Evolutionary conservation across 2,329 filamentous ascomycete species (phyloP), one percentile per base, ranked within the genome.

Genomic region (Aspergillus cejpii): DNA sequence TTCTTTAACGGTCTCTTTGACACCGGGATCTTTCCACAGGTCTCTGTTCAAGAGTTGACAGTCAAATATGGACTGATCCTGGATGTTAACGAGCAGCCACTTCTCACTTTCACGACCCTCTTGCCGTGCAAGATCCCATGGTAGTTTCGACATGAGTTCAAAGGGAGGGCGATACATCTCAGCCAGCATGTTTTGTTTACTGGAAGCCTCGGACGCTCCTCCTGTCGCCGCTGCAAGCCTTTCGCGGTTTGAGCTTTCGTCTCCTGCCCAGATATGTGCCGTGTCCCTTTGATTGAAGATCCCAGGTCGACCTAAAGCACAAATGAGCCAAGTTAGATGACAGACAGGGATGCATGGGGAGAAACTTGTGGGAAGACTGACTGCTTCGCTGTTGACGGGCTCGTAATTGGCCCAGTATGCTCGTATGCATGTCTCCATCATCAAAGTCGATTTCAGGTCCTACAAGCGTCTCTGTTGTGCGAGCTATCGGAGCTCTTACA

Each of bases 61-160:
- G 66, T 92, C 86, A 65, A 98, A 98, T 59, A 95, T 83, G 27
- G 86, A 86, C 53, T 87, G 81, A 62, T 98, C 90, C 67, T 98
- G 92, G 12, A 98, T 82, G 63, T 98, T 97, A 50, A 96, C 88
- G 55, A 98, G 69, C 38, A 98, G 79, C 92, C 92, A 98, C 66
- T 94, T 96, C 73, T 88, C 83, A 21, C 83, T 77, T 37, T 89
- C 85, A 63, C 92, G 94, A 48, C 91, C 92, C 56, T 89, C 76
- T 12, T 90, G 80, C 43, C 92, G 81, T 11, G 88, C 92, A 46
- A 84, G 78, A 53, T 95, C 87, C 83, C 87, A 95, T n/a, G 80
- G 72, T 24, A 87, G 67, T 26, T 80, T 79, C 17, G 80, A 81
- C 73, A 98, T 96, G 34, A 98, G 71, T 28, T 96, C 88, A 65